These are phyloP conservation scores for Withania somnifera DNA, from an alignment of 305 asterid species.

Conservation along the genomic window DNA sequence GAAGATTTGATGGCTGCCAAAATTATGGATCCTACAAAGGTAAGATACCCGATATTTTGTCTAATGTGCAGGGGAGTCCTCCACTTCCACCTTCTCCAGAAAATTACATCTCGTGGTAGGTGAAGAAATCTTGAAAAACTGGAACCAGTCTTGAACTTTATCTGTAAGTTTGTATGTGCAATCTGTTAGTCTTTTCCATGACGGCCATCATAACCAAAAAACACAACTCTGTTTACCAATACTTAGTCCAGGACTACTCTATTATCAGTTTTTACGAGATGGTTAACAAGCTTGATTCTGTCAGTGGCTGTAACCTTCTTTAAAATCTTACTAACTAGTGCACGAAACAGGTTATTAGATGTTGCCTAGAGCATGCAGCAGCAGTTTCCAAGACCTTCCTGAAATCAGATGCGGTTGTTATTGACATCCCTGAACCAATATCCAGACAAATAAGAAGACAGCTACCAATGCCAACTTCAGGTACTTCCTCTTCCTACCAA, in stretches of 20 bases:
- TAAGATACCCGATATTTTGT: neutral
- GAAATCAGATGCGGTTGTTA: slow-evolving; percentile 66
- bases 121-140: neutral
- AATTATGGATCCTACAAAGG: slow-evolving; percentile 77
- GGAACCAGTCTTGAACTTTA: neutral
- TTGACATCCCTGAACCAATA: slow-evolving; percentile 50
- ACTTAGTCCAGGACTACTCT: neutral
- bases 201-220: neutral
- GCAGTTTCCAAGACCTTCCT: slow-evolving; percentile 67
- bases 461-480: slow-evolving; percentile 47
- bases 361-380: slow-evolving; percentile 82
- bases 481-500: slow-evolving; percentile 13
- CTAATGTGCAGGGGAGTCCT: neutral
- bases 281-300: neutral
- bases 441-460: slow-evolving; percentile 26
- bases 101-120: neutral
- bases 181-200: neutral
- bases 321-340: neutral
- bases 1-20: slow-evolving; percentile 77
- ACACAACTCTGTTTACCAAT: neutral
- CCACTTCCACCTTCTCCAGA: neutral
- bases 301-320: neutral
- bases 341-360: slow-evolving; percentile 56
- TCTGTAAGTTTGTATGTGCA: neutral
- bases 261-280: neutral